Percentiles rank a stretch among this genome's conserved stretches.
These are phyloP conservation scores for Dothistroma pini DNA, from an alignment of 2,329 filamentous ascomycete species.

Conservation along the genomic window DNA sequence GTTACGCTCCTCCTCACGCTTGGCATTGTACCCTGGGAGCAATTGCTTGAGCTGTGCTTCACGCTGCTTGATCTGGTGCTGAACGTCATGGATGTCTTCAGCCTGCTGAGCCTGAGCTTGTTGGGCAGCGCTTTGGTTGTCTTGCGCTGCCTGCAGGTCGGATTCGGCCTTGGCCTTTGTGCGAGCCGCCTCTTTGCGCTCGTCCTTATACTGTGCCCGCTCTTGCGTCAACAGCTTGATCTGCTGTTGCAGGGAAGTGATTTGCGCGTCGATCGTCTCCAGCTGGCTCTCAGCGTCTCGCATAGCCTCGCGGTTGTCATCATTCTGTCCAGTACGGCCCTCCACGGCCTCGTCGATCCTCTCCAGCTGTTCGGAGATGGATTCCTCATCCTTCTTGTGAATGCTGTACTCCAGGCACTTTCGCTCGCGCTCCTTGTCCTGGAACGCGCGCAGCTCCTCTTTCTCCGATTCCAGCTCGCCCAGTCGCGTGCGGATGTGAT, in stretches of 20 bases:
- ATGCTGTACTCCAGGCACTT: constrained; percentile 93
- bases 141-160: constrained; percentile 74
- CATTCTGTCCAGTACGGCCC: constrained; percentile 64
- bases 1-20: constrained; percentile 68
- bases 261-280: constrained; percentile 70
- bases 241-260: constrained; percentile 74
- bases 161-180: constrained; percentile 81
- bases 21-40: constrained; percentile 71
- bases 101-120: constrained; percentile 69
- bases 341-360: constrained; percentile 78
- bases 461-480: constrained; percentile 94
- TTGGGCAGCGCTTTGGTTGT: constrained; percentile 75
- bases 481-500: constrained; percentile 87
- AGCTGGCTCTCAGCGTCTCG: constrained; percentile 74
- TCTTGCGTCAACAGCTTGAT: constrained; percentile 83
- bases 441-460: constrained; percentile 87
- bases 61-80: constrained; percentile 68
- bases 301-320: constrained; percentile 50
- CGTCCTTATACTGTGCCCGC: constrained; percentile 81
- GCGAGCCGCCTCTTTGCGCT: constrained; percentile 77
- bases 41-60: constrained; percentile 72
- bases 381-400: constrained; percentile 81
- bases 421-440: constrained; percentile 90
- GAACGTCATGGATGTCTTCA: constrained; percentile 67
- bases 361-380: constrained; percentile 72